Percentiles rank a stretch among this genome's conserved stretches.
Conservation (phyloP, 2,329 filamentous ascomycete species). For the Aspergillus neoniger region DNA sequence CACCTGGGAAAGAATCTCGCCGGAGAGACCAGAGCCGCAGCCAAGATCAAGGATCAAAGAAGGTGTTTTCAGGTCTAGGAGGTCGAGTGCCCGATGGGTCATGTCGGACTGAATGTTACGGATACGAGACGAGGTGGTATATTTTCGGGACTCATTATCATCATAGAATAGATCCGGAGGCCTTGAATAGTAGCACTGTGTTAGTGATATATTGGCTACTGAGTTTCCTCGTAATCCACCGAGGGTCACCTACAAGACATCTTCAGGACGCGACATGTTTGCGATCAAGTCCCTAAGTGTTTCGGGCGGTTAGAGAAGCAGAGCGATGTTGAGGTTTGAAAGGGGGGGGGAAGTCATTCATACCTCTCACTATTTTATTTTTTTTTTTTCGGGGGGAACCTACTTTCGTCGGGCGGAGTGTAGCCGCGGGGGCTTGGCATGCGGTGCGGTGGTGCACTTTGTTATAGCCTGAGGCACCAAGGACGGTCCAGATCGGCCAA, state of each 20-base stretch:
- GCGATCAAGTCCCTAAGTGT: conserved; percentile 17
- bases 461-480: not conserved
- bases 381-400: not conserved
- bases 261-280: conserved; percentile 95
- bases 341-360: not conserved
- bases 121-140: conserved; percentile 94
- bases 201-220: conserved; percentile 15
- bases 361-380: not conserved
- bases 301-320: not conserved
- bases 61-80: conserved; percentile 76
- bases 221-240: not conserved
- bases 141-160: conserved; percentile 92
- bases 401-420: not conserved
- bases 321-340: not conserved
- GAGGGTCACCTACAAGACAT: conserved; percentile 67
- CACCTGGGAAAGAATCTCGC: conserved; percentile 83
- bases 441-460: not conserved
- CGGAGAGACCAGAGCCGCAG: conserved; percentile 90
- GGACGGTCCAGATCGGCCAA: not conserved
- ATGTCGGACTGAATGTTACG: conserved; percentile 93
- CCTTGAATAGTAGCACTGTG: conserved; percentile 48
- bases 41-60: conserved; percentile 95
- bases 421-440: not conserved
- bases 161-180: conserved; percentile 97
- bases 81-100: conserved; percentile 89